These are phyloP conservation scores for Yamadazyma sp. DNA, from an alignment of 1,139 yeast species.

Conservation along the genomic window DNA sequence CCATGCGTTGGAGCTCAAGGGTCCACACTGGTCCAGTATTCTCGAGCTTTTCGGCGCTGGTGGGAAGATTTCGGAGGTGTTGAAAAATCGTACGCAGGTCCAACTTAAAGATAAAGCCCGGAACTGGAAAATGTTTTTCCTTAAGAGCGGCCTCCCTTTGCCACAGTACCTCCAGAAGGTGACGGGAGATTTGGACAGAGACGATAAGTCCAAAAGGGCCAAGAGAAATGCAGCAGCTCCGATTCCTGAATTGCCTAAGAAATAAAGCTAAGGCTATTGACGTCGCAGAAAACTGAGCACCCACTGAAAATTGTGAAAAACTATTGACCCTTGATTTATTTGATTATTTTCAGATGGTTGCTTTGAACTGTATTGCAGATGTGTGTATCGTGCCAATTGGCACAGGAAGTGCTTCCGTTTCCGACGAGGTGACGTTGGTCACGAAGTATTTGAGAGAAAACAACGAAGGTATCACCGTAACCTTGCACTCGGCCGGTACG, in stretches of 20 bases:
- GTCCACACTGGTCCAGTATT: conserved; percentile 93
- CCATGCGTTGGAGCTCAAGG: conserved; percentile 77
- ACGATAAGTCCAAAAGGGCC: conserved; percentile 36
- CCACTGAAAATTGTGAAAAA: background rate
- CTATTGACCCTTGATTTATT: background rate
- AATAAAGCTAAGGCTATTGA: too few relatives aligned
- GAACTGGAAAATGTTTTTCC: conserved; percentile 85
- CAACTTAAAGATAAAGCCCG: conserved; percentile 95
- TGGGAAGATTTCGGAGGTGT: conserved; percentile 77
- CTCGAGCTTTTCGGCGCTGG: conserved; percentile 89
- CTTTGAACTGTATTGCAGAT: conserved; percentile 72
- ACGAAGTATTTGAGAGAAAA: conserved; percentile 63
- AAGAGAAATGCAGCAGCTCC: conserved; percentile 48
- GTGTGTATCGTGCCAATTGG: conserved; percentile 88
- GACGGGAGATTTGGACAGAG: conserved; percentile 79
- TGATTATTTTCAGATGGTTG: conserved; percentile 27
- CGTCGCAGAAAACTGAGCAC: background rate
- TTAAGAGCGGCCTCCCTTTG: conserved; percentile 68
- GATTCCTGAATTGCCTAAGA: conserved; percentile 19
- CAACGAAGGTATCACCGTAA: conserved; percentile 51
- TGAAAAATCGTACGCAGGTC: conserved; percentile 84
- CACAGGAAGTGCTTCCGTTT: conserved; percentile 72
- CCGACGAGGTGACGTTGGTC: conserved; percentile 72
- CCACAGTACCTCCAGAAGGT: conserved; percentile 80
- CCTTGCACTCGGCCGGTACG: conserved; percentile 87